phyloP scores from a whole-genome alignment of 129 eudicot genomes.

The Flaveria trinervia region DNA sequence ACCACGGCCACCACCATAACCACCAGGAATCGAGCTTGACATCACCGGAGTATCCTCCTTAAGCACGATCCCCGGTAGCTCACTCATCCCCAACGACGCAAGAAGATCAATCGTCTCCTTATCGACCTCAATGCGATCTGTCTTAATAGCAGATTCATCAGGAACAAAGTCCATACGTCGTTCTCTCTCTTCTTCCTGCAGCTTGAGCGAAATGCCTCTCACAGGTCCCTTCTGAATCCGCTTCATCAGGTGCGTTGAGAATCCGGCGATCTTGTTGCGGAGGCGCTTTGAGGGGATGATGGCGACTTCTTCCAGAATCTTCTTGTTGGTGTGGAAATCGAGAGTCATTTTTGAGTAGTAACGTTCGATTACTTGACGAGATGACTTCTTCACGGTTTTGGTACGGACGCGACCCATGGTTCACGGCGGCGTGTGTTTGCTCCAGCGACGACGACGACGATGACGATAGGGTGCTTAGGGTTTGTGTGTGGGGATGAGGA shows the following conservation, averaged over 20 bases:
- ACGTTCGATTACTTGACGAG: constrained; percentile 22
- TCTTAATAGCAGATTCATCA: constrained; percentile 60
- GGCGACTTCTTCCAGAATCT: constrained; percentile 26
- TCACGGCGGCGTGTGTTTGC: constrained; percentile 35
- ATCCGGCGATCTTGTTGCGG: constrained; percentile 29
- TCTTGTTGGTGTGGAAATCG: constrained; percentile 34
- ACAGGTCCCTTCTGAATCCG: constrained; percentile 30
- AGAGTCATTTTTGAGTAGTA: constrained; percentile 30
- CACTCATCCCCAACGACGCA: constrained; percentile 57
- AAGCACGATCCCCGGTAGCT: constrained; percentile 51
- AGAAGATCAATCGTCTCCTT: constrained; percentile 58
- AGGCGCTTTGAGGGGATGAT: constrained; percentile 24
- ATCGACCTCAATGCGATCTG: constrained; percentile 55
- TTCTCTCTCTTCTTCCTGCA: constrained; percentile 24
- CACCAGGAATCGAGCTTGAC: constrained; percentile 3
- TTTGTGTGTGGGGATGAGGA: background rate
- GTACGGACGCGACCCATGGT: constrained; percentile 46
- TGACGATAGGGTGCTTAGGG: background rate
- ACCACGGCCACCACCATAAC: constrained; percentile 38
- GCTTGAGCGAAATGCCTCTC: constrained; percentile 26
- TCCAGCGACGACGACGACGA: background rate
- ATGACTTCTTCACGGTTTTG: constrained; percentile 26
- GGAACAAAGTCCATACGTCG: constrained; percentile 49
- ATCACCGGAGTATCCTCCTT: constrained; percentile 37
- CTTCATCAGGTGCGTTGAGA: constrained; percentile 40